phyloP scores from a whole-genome alignment of 306 rosid species.

The Herpetospermum pedunculosum region DNA sequence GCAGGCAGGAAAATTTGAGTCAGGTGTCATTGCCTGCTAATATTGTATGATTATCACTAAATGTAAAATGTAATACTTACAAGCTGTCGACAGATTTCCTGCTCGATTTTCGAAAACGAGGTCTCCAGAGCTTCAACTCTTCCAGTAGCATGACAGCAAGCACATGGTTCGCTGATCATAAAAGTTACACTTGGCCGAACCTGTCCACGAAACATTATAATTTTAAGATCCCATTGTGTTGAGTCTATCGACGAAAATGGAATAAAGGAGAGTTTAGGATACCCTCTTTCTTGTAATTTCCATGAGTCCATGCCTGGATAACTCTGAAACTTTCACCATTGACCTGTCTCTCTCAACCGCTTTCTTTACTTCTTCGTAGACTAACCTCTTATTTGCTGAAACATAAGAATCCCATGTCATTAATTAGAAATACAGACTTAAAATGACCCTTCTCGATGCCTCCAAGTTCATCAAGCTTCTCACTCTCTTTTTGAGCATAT shows the following conservation, averaged over 20 bases:
- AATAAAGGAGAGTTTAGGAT: slow-evolving; percentile 7
- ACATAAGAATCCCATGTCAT: slow-evolving; percentile 17
- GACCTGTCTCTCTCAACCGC: slow-evolving; percentile 92
- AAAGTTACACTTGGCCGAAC: slow-evolving; percentile 96
- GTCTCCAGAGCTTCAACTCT: slow-evolving; percentile 97
- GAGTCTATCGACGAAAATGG: background rate
- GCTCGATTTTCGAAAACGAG: slow-evolving; percentile 89
- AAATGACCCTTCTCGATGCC: background rate
- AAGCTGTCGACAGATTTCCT: slow-evolving; percentile 73
- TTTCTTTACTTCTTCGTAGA: slow-evolving; percentile 90
- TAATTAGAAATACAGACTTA: background rate
- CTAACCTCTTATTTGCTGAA: slow-evolving; percentile 83
- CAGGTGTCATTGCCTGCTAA: background rate
- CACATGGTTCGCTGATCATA: slow-evolving; percentile 94
- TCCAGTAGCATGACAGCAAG: slow-evolving; percentile 90
- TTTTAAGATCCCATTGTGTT: background rate
- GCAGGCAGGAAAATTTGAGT: background rate
- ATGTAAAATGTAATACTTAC: slow-evolving; percentile 34
- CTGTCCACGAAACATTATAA: slow-evolving; percentile 29
- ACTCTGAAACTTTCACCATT: slow-evolving; percentile 77
- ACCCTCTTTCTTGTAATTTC: slow-evolving; percentile 98
- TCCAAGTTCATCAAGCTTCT: background rate
- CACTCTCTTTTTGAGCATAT: background rate
- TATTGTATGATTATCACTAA: background rate
- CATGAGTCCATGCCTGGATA: slow-evolving; percentile 93